Base-by-base conservation (phyloP, 2,329 filamentous ascomycete species). In the Verticillium isaacii region DNA sequence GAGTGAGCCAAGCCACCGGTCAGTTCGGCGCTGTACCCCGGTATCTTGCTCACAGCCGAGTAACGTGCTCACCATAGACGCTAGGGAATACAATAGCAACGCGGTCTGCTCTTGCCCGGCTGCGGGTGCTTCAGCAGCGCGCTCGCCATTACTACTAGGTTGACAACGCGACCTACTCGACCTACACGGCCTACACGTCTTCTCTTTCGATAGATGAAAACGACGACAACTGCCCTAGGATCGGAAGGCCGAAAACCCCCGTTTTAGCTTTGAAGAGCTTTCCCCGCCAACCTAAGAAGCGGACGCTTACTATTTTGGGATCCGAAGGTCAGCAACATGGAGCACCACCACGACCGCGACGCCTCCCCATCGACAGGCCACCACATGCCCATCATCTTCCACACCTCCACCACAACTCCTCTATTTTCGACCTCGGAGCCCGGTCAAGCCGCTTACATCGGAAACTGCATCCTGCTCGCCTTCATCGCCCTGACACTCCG, bases 371-470 rank as follows among this genome's bases (percentile, higher is more conserved):
- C 45, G 11, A 9, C 45, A 14, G 45, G 45, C 45, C 45, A 52
- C 23, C 34, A 41, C 12, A 63, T 58, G 61, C 58, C 58, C 8
- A 57, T 64, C 14, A 37, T 64, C 39, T 64, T 63, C 34, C 63
- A 64, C 25, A 60, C 55, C 29, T 39, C 39, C 17, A 62, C 57
- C 58, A 36, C 23, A 56, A 59, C 32, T 15, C 58, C 34, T 34
- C 60, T 14, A 39, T 60, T 12, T 37, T 39, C 5, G 50, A 60
- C 32, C 52, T 0, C 58, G 19, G 14, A 57, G 11, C 11, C 60
- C 56, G 11, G 45, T 4, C n/a, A 59, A 2, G 34, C 58, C 17
- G 50, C 56, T 17, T 64, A 62, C 17, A n/a, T 58, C 11, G 58
- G 25, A 3, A 61, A 59, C 19, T 64, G 63, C 25, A 34, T 64